Percentiles rank a stretch among this genome's conserved stretches.
These are phyloP conservation scores for Solanum arcanum DNA, from an alignment of 257 asterid species.

Conservation along the genomic window DNA sequence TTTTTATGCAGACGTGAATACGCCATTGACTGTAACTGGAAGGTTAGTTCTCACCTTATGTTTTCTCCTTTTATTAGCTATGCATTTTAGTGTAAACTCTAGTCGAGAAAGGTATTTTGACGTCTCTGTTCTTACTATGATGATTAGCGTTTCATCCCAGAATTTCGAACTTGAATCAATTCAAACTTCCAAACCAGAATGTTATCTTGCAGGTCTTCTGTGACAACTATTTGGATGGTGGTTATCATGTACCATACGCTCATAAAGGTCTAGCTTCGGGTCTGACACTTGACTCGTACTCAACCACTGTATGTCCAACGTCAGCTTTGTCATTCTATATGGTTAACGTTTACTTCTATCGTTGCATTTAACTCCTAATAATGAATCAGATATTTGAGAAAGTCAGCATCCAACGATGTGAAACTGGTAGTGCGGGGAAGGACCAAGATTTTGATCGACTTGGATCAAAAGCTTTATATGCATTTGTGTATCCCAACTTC, in stretches of 20 bases:
- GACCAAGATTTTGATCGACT: constrained; percentile 44
- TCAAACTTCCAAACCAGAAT: background rate
- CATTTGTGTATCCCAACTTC: constrained; percentile 79
- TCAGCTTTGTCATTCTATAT: background rate
- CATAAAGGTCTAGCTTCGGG: constrained; percentile 79
- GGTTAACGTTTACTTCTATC: background rate
- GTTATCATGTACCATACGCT: constrained; percentile 84
- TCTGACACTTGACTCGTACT: constrained; percentile 72
- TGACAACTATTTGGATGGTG: constrained; percentile 90
- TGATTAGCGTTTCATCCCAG: background rate
- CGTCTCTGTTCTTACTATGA: background rate
- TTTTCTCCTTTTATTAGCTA: background rate
- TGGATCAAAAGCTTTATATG: constrained; percentile 62
- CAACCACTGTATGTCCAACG: constrained; percentile 36
- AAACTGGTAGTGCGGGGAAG: constrained; percentile 17
- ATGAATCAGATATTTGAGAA: constrained; percentile 51
- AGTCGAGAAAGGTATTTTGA: background rate
- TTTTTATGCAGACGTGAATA: constrained; percentile 61
- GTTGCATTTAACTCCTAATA: background rate
- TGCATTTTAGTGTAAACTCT: background rate
- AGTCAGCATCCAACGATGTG: constrained; percentile 75
- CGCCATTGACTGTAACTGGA: constrained; percentile 83
- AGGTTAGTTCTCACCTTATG: constrained; percentile 30
- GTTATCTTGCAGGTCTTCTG: constrained; percentile 65
- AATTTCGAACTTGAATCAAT: background rate